Percentiles rank a stretch among this genome's conserved stretches.
Conservation (phyloP, 257 asterid genomes). For the Prunella vulgaris region DNA sequence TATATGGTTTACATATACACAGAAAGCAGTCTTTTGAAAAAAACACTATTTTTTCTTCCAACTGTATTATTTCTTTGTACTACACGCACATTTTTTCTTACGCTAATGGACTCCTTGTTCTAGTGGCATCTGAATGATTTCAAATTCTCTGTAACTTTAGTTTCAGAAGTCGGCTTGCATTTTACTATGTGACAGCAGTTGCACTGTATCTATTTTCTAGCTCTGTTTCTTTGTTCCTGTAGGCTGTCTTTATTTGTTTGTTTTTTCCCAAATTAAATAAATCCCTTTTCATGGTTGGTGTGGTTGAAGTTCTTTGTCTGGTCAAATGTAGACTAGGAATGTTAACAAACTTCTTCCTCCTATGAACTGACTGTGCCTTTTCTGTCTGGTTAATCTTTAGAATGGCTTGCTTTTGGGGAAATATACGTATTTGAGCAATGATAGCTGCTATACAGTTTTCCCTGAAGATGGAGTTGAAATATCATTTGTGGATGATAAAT, state of each 20-base stretch:
- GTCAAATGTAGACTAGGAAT: constrained; percentile 6
- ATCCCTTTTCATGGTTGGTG: not conserved
- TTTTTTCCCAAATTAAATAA: not conserved
- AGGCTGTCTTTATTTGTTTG: not conserved
- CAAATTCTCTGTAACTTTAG: constrained; percentile 3
- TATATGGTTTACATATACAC: not conserved
- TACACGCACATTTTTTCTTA: constrained; percentile 1
- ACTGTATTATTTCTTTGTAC: not conserved
- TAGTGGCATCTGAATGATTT: constrained; percentile 3
- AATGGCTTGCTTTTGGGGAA: constrained; percentile 79
- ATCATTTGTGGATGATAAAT: constrained; percentile 45
- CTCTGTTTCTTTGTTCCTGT: not conserved
- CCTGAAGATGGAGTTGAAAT: constrained; percentile 87
- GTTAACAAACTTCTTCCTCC: not conserved
- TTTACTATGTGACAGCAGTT: constrained; percentile 20
- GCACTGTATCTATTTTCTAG: constrained; percentile 5
- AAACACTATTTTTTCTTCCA: not conserved
- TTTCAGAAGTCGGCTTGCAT: not conserved
- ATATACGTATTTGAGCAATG: constrained; percentile 72
- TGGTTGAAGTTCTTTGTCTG: constrained; percentile 3
- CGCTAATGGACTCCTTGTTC: not conserved
- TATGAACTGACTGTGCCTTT: constrained; percentile 20
- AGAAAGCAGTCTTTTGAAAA: constrained; percentile 9
- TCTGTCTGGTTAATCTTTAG: constrained; percentile 41
- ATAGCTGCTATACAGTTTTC: constrained; percentile 73